Base-by-base conservation (phyloP, 495 filamentous ascomycete species). In the Xylaria cubensis region DNA sequence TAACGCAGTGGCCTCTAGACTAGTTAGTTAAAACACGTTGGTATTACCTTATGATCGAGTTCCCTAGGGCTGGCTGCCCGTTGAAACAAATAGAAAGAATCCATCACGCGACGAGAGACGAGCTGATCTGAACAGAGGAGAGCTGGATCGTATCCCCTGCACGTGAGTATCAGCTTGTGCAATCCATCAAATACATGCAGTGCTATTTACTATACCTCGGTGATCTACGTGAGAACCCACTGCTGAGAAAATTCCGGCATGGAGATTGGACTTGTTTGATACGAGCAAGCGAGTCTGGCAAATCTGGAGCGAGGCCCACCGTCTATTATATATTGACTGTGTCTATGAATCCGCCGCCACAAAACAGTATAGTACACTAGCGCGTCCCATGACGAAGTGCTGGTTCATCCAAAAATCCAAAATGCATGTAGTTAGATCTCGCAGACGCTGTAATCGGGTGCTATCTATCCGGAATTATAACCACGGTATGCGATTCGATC, bases 121-220 rank as follows among this genome's bases (percentile, higher is more conserved):
- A 67, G 63, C 63, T 67, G 53, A 72, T 44, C 53, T 66, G 61
- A 66, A 19, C 50, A 15, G 44, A 59, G 29, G 51, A 48, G 34
- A 67, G 70, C 70, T 67, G 70, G 70, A 67, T 53, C 44, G 24
- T n/a, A 15, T 9, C 36, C 70, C 70, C 64, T 72, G 70, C 36
- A 36, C 51, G 24, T 41, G 12, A 42, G 39, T 19, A 9, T 32
- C 6, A 19, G 64, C 51, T 55, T 17, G 26, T 34, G 19, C 32
- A 41, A 67, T 65, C 39, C 42, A 19, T 67, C 42, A 42, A 12
- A 13, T 13, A 51, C 51, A 70, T 44, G 8, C 62, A 64, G 24
- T 2, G 21, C 58, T 61, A 61, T 39, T 39, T 61, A 41, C 32
- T 61, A 61, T 36, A 39, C 32, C 58, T 61, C 21, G 34, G 19